Evolutionary conservation across 2,329 filamentous ascomycete genomes (phyloP).

Genomic region (Xylariaceae sp.): DNA sequence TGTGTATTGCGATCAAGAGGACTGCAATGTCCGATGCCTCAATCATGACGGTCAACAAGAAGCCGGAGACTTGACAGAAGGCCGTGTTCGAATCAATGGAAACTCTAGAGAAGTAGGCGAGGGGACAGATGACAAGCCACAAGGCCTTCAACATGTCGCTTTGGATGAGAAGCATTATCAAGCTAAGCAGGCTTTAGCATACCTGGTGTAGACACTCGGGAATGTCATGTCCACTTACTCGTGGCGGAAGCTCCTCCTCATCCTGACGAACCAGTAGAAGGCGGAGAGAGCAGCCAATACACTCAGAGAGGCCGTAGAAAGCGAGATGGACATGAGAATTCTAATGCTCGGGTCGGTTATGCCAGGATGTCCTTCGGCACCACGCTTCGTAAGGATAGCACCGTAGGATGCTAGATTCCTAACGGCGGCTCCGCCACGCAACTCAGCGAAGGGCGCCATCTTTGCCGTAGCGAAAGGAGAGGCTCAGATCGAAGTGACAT

Average conservation of each 20-base stretch:
- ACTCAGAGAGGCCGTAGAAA: slow-evolving; percentile 54
- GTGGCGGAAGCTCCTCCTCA: slow-evolving; percentile 75
- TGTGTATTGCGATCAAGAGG: slow-evolving; percentile 73
- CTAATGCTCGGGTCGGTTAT: slow-evolving; percentile 19
- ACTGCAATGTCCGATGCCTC: slow-evolving; percentile 73
- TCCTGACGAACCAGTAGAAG: slow-evolving; percentile 73
- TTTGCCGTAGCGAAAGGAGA: slow-evolving; percentile 12
- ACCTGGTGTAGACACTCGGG: background rate
- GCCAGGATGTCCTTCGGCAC: background rate
- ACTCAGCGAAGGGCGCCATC: slow-evolving; percentile 28
- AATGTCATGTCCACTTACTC: slow-evolving; percentile 53
- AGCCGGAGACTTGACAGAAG: slow-evolving; percentile 71
- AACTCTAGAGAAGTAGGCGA: slow-evolving; percentile 58
- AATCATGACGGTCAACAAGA: slow-evolving; percentile 67
- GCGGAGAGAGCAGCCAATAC: slow-evolving; percentile 58
- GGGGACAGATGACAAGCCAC: slow-evolving; percentile 68
- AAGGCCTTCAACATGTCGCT: slow-evolving; percentile 72
- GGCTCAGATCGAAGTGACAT: slow-evolving; percentile 11
- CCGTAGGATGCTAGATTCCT: slow-evolving; percentile 9
- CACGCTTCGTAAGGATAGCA: slow-evolving; percentile 16
- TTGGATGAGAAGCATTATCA: slow-evolving; percentile 74
- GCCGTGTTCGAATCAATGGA: slow-evolving; percentile 51
- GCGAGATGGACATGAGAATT: slow-evolving; percentile 43
- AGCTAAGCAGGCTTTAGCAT: slow-evolving; percentile 45
- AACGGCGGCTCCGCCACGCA: slow-evolving; percentile 2